Evolutionary conservation across 2,329 filamentous ascomycete species (phyloP), one percentile per base, ranked within the genome.

Genomic region (Tolypocladium album): DNA sequence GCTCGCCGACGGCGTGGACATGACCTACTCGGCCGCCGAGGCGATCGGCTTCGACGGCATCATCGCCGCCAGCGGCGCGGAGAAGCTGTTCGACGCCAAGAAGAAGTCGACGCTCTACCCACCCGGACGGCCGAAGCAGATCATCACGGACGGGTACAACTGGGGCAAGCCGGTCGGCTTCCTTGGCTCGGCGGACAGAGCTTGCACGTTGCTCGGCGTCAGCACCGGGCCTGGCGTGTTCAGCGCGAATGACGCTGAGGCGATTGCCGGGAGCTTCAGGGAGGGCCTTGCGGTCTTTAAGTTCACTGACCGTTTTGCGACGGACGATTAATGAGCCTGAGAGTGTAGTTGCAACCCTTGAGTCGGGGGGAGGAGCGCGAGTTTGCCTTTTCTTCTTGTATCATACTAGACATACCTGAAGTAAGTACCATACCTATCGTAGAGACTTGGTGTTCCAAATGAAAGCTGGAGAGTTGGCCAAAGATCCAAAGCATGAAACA

Each of bases 161-260:
- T 90, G 85, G 76, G 88, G 87, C 4, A 91, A 91, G 77, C 85
- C 88, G 0, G 75, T 90, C 31, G 86, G 77, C 17, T 82, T 81
- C 36, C 64, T 89, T 1, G 86, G 85, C 15, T 72, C 72, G 0
- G 72, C 66, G 13, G 65, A 63, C 8, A 64, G 63, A 4, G 75
- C 77, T 4, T 70, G 82, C 7, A 63, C 69, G 1, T 71, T 15
- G 76, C 77, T 0, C 34, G 79, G 78, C 1, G 79, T 87, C 57
- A 66, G 71, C 4, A 57, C 65, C 2, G 73, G 71, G 4, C 67
- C 73, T 0, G 80, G 80, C 1, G 75, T 82, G 3, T 80, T 75
- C 64, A 63, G 67, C 3, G 67, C 65, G 2, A 61, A 62, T 0
- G 72, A 72, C 5, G 70, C 75, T 0, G 70, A 71, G 3, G 67